phyloP scores from a whole-genome alignment of 768 basidiomycete species.

The Lentinula guzmanii region DNA sequence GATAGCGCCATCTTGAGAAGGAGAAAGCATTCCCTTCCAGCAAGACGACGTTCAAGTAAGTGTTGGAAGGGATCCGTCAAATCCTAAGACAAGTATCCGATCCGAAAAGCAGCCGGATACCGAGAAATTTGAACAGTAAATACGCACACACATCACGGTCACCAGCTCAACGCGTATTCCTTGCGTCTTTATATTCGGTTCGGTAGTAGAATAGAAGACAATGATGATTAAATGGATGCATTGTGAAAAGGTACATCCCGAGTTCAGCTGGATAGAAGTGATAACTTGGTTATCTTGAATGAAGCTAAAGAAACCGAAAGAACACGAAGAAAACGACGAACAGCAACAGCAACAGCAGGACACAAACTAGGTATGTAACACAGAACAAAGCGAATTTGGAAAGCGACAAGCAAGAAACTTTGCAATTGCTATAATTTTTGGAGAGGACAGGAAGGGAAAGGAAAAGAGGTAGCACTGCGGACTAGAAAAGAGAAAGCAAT shows the following conservation, averaged over 20 bases:
- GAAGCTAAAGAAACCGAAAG: conserved; percentile 5
- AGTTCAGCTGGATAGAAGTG: conserved; percentile 5
- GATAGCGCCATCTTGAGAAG: conserved; percentile 6
- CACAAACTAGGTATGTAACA: not conserved
- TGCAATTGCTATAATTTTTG: not conserved
- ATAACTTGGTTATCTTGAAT: not conserved
- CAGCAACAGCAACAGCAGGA: conserved; percentile 3
- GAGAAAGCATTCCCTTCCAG: conserved; percentile 4
- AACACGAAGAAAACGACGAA: conserved; percentile 9
- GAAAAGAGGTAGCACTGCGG: not conserved
- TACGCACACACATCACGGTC: not conserved
- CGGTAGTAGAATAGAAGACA: too few species aligned
- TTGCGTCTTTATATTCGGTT: too few species aligned
- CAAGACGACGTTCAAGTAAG: not conserved
- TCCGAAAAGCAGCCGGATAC: not conserved
- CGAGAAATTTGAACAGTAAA: not conserved
- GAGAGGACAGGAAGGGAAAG: not conserved
- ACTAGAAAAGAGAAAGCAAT: conserved; percentile 11
- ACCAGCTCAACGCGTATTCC: not conserved
- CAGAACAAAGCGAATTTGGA: not conserved
- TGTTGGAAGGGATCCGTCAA: too few species aligned
- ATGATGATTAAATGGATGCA: too few species aligned
- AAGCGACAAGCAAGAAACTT: not conserved
- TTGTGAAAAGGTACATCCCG: not conserved
- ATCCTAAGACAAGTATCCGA: conserved; percentile 5